Evolutionary conservation across 495 filamentous ascomycete genomes (phyloP).

Genomic region (Neurospora tetraspora): DNA sequence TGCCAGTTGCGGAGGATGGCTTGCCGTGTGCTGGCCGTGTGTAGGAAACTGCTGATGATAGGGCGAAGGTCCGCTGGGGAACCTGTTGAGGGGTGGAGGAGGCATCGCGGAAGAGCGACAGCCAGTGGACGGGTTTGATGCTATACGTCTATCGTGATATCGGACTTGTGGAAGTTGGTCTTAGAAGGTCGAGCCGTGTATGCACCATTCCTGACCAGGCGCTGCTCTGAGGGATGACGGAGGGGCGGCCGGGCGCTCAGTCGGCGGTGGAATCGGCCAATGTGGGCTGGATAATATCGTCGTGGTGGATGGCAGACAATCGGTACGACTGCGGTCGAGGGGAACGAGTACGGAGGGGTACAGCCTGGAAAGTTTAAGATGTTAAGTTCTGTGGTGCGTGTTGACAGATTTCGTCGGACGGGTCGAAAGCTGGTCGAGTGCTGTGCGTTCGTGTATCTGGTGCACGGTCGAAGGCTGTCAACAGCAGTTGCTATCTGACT

Average conservation of each 20-base stretch:
- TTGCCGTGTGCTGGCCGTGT: slow-evolving; percentile 33
- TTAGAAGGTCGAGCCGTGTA: slow-evolving; percentile 1
- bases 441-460: not conserved
- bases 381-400: not conserved
- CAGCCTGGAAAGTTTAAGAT: not conserved
- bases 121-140: not conserved
- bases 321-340: not conserved
- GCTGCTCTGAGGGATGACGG: not conserved
- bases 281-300: not conserved
- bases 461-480: not conserved
- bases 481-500: not conserved
- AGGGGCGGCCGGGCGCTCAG: not conserved
- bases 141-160: slow-evolving; percentile 5
- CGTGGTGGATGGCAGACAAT: not conserved
- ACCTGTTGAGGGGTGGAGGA: slow-evolving; percentile 22
- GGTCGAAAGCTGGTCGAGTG: not conserved
- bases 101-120: slow-evolving; percentile 14
- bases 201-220: slow-evolving; percentile 12
- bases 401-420: not conserved
- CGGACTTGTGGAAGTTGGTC: slow-evolving; percentile 4
- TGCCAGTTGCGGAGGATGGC: slow-evolving; percentile 28
- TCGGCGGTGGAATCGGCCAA: not conserved
- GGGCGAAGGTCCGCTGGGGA: slow-evolving; percentile 26
- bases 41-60: slow-evolving; percentile 39
- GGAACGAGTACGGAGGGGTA: not conserved